Conservation (phyloP, 164 flowering plant genomes). For the Amborella trichopoda region DNA sequence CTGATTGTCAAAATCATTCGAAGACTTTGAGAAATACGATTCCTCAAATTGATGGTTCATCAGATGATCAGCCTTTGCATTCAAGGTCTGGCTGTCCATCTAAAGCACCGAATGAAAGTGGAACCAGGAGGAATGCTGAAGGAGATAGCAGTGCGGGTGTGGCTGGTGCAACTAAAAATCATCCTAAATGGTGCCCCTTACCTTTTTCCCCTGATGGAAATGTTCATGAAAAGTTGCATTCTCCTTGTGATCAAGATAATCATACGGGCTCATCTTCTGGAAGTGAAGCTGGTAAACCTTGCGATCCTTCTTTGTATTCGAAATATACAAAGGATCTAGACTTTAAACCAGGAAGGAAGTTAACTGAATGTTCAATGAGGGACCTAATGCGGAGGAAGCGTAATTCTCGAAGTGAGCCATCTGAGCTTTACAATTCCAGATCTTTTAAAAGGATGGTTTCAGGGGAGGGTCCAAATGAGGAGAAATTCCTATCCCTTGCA, state of each 20-base stretch:
- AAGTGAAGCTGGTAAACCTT: constrained; percentile 10
- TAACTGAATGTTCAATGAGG: constrained; percentile 44
- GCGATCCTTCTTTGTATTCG: too few species aligned
- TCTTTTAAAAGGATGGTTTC: constrained; percentile 10
- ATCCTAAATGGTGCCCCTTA: constrained; percentile 41
- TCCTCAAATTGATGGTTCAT: constrained; percentile 64
- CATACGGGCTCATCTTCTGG: constrained; percentile 12
- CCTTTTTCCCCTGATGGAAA: constrained; percentile 28
- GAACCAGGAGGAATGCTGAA: too few species aligned
- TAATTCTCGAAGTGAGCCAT: constrained; percentile 20
- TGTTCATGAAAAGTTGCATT: constrained; percentile 11
- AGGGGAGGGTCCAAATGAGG: constrained; percentile 7
- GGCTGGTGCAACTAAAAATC: neutral
- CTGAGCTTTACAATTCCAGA: constrained; percentile 19
- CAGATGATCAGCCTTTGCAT: constrained; percentile 23
- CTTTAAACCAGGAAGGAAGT: too few species aligned
- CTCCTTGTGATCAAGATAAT: constrained; percentile 6
- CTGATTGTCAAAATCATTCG: neutral
- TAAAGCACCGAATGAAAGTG: constrained; percentile 11
- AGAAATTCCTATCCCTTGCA: too few species aligned
- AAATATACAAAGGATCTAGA: too few species aligned
- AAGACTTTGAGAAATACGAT: constrained; percentile 12
- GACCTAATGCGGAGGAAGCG: constrained; percentile 93
- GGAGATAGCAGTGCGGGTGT: too few species aligned
- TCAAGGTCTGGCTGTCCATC: constrained; percentile 16